Evolutionary conservation across 768 basidiomycete genomes (phyloP), one percentile per base, ranked within the genome.

Genomic region (Suillus paluster): DNA sequence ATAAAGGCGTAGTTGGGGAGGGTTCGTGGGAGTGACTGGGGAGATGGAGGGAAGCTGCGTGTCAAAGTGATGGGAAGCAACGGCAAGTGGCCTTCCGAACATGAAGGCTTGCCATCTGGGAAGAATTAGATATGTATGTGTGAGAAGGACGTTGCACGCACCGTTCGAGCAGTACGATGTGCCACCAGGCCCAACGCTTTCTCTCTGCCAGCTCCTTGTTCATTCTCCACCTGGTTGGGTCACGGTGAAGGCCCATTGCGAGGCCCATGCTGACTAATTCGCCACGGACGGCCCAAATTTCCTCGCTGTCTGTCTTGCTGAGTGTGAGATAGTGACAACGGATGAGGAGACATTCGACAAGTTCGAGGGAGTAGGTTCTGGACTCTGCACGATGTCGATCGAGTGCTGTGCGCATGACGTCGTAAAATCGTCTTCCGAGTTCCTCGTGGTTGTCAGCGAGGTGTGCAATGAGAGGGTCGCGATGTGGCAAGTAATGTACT

Each of bases 171-270:
- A 92, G 79, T 41, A 94, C 75, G 63, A 92, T 91, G 74, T 94
- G 91, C 92, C 92, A 94, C 92, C 92, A 94, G 8, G 91, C 90
- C 92, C 92, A 94, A 58, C 92, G 80, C 56, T 93, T 80, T 61
- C 92, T 83, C 72, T 94, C 92, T 39, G 90, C 88, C 11, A 87
- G 76, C 62, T 86, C 86, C 61, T 82, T 81, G 55, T 82, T 84
- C 81, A 92, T 88, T 63, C 83, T 83, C 83, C 87, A 92, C 71
- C 87, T 87, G 48, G 84, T 86, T n/a, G 92, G 92, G 75, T 94
- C 93, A 21, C 93, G 86, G 75, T 94, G 92, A 9, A 94, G 77
- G 11, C 93, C 93, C 87, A 94, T 88, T 14, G 92, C 92, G 66
- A 86, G 89, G 9, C 83, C 90, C 62, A 92, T 87, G 30, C 86